phyloP scores from a whole-genome alignment of 495 filamentous ascomycete genomes.

The Daldinia grandis region DNA sequence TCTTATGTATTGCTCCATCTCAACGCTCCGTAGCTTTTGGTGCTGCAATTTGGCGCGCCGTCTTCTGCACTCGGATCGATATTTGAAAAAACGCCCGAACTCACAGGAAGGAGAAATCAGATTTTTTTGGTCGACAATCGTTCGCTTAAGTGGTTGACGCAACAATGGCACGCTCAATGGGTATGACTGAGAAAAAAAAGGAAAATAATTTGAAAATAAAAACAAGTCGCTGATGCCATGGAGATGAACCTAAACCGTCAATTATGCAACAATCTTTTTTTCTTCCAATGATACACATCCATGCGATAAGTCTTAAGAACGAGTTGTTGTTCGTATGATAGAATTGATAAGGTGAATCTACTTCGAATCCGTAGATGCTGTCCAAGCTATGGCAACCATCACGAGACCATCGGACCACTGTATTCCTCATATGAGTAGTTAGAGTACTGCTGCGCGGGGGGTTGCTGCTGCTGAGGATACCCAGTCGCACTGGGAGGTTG shows the following conservation, averaged over 20 bases:
- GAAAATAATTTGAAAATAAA: conserved; percentile 31
- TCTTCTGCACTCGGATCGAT: conserved; percentile 38
- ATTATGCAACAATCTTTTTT: conserved; percentile 52
- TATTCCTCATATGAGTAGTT: conserved; percentile 41
- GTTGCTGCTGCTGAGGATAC: conserved; percentile 40
- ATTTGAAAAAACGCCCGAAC: conserved; percentile 41
- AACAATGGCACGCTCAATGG: conserved; percentile 45
- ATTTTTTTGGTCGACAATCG: conserved; percentile 47
- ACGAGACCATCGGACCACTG: conserved; percentile 42
- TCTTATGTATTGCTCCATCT: conserved; percentile 28
- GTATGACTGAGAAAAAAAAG: conserved; percentile 47
- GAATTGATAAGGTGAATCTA: conserved; percentile 29
- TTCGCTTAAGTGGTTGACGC: conserved; percentile 40
- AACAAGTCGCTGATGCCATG: conserved; percentile 50
- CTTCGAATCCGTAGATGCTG: conserved; percentile 19
- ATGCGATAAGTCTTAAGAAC: conserved; percentile 33
- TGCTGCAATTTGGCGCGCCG: conserved; percentile 30
- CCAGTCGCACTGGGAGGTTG: conserved; percentile 39
- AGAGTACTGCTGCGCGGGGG: conserved; percentile 42
- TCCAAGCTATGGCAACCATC: conserved; percentile 5
- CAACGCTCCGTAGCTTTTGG: conserved; percentile 21
- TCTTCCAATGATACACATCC: conserved; percentile 48
- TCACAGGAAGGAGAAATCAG: conserved; percentile 43
- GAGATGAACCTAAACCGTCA: conserved; percentile 50
- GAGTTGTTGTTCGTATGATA: conserved; percentile 19